These are phyloP conservation scores for Camelina hispida DNA, from an alignment of 345 rosid genomes.

Conservation along the genomic window DNA sequence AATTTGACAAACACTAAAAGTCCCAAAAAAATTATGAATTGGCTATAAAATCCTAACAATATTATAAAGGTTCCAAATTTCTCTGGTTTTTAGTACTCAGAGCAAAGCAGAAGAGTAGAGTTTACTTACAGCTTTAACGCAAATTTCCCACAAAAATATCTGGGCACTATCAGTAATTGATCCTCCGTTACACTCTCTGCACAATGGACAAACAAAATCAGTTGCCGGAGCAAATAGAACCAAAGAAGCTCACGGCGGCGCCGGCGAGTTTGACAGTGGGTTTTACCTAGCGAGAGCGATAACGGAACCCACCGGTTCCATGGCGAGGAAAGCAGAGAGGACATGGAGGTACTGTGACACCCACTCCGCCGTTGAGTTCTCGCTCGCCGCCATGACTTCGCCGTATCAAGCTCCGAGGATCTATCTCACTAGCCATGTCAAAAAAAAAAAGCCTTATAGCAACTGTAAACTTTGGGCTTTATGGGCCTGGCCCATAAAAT, in stretches of 20 bases:
- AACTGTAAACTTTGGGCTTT: background rate
- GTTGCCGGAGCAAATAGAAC: background rate
- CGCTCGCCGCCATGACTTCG: constrained; percentile 47
- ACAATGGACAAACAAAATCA: background rate
- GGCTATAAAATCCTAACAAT: background rate
- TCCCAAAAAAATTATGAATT: background rate
- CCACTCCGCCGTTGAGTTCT: constrained; percentile 11
- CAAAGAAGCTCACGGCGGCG: constrained; percentile 9
- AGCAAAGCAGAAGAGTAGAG: constrained; percentile 18
- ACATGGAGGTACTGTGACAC: constrained; percentile 53
- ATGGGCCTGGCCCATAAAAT: background rate
- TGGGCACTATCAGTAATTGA: constrained; percentile 59
- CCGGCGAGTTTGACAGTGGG: background rate
- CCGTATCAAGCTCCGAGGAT: constrained; percentile 34
- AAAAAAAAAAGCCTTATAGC: background rate
- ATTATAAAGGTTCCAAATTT: constrained; percentile 12
- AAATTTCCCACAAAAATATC: constrained; percentile 71
- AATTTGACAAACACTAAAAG: background rate
- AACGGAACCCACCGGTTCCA: constrained; percentile 64
- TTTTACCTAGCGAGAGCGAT: constrained; percentile 64
- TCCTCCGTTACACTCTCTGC: constrained; percentile 69
- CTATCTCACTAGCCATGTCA: background rate
- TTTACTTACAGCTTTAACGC: constrained; percentile 62
- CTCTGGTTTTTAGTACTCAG: background rate
- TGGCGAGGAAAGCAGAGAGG: constrained; percentile 74